These are phyloP conservation scores for Penicillium alfredii DNA, from an alignment of 495 filamentous ascomycete species.

Conservation along the genomic window DNA sequence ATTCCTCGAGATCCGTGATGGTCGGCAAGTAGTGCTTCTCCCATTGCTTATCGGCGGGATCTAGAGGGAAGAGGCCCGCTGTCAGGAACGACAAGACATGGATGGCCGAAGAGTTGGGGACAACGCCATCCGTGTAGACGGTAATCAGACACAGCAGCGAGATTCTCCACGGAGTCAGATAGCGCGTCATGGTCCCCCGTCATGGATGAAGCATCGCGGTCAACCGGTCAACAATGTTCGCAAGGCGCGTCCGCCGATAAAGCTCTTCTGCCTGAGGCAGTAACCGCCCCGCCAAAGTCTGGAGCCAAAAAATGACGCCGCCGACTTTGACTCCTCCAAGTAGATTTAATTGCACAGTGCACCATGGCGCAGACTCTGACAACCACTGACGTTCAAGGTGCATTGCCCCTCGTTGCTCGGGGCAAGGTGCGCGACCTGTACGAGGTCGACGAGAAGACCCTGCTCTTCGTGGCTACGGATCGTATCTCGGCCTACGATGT, in stretches of 20 bases:
- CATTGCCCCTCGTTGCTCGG: slow-evolving; percentile 50
- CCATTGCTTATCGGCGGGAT: slow-evolving; percentile 32
- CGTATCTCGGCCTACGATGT: slow-evolving; percentile 95
- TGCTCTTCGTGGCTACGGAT: slow-evolving; percentile 87
- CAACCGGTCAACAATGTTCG: slow-evolving; percentile 7
- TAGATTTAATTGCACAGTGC: slow-evolving; percentile 12
- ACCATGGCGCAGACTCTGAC: slow-evolving; percentile 46
- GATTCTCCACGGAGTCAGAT: slow-evolving; percentile 79
- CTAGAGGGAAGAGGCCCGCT: slow-evolving; percentile 58
- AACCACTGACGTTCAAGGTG: slow-evolving; percentile 47
- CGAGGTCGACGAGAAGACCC: slow-evolving; percentile 61
- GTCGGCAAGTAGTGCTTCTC: slow-evolving; percentile 48
- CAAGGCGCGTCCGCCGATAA: slow-evolving; percentile 16
- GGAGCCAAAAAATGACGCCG: slow-evolving; percentile 12
- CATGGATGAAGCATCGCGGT: no score
- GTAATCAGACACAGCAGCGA: slow-evolving; percentile 73
- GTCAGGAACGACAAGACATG: slow-evolving; percentile 82
- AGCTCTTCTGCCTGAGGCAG: slow-evolving; percentile 21
- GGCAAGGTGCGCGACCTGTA: slow-evolving; percentile 87
- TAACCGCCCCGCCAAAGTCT: slow-evolving; percentile 19
- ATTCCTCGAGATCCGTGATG: slow-evolving; percentile 61
- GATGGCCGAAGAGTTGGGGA: slow-evolving; percentile 71
- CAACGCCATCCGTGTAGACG: slow-evolving; percentile 67
- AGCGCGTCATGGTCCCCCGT: slow-evolving; percentile 62
- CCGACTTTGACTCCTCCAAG: slow-evolving; percentile 10